A percentile compares a stretch with the other conserved stretches of the same genome.
phyloP scores from a whole-genome alignment of 78 protist genomes.

The Dictyostelium firmibasis region DNA sequence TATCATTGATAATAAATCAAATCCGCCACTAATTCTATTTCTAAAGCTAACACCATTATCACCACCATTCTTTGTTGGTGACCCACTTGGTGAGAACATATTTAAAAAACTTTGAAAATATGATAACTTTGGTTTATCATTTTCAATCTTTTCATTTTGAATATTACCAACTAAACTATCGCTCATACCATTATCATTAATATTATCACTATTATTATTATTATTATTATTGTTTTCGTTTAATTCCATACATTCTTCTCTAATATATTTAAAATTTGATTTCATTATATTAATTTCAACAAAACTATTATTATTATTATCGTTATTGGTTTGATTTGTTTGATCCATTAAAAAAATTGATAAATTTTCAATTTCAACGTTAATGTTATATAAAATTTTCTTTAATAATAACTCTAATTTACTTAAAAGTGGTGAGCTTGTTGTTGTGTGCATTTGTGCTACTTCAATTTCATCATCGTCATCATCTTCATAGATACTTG shows the following conservation, averaged over 20 bases:
- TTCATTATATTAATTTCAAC: conserved; percentile 22
- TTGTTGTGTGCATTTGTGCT: neutral
- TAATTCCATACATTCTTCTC: neutral
- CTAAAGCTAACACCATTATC: neutral
- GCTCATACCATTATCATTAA: neutral
- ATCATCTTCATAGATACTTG: neutral
- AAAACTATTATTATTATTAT: neutral
- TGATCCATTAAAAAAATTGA: conserved; percentile 7
- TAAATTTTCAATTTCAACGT: neutral
- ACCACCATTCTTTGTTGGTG: neutral
- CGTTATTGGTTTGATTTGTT: no score
- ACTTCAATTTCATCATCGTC: conserved; percentile 2
- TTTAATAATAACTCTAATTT: neutral
- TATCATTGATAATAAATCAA: neutral
- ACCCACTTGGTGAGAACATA: conserved; percentile 19
- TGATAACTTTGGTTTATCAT: conserved; percentile 22
- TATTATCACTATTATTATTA: neutral
- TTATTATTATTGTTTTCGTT: neutral
- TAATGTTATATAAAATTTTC: neutral
- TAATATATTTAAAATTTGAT: conserved; percentile 12
- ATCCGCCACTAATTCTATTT: neutral
- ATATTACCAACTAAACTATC: neutral
- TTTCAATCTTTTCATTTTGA: neutral
- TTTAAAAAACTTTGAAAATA: neutral
- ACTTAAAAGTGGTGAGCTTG: neutral